phyloP scores from a whole-genome alignment of 371 early-diverging fungal species.

The Chytridium lagenaria region DNA sequence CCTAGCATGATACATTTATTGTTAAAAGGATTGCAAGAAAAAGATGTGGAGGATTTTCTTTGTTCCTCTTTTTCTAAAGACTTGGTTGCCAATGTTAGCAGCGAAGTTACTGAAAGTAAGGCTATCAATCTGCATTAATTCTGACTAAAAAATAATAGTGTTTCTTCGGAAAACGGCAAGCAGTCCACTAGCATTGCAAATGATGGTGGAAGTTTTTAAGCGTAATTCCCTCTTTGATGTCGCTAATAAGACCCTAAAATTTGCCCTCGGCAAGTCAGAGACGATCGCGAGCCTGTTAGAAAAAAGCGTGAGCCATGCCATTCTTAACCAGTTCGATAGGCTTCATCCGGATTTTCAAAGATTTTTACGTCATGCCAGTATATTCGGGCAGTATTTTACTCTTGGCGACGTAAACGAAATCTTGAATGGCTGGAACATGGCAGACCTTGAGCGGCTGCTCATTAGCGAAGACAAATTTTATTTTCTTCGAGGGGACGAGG shows the following conservation, averaged over 20 bases:
- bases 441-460: neutral
- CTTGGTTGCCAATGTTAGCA: no score
- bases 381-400: constrained; percentile 13
- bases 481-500: no score
- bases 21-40: neutral
- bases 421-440: neutral
- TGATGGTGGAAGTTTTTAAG: neutral
- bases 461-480: no score
- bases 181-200: neutral
- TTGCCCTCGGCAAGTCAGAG: no score
- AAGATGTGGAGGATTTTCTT: neutral
- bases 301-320: constrained; percentile 3
- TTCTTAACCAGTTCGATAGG: constrained; percentile 17
- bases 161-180: neutral
- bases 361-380: neutral
- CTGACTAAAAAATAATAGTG: no score
- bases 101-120: no score
- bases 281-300: neutral
- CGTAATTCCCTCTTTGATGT: no score
- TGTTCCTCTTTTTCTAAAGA: neutral
- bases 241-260: no score
- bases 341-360: neutral
- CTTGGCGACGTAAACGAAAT: neutral
- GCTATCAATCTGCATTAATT: no score
- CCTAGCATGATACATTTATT: neutral